Base-by-base conservation (phyloP, 1,284 basidiomycete species). In the Apiotrichum gracile region DNA sequence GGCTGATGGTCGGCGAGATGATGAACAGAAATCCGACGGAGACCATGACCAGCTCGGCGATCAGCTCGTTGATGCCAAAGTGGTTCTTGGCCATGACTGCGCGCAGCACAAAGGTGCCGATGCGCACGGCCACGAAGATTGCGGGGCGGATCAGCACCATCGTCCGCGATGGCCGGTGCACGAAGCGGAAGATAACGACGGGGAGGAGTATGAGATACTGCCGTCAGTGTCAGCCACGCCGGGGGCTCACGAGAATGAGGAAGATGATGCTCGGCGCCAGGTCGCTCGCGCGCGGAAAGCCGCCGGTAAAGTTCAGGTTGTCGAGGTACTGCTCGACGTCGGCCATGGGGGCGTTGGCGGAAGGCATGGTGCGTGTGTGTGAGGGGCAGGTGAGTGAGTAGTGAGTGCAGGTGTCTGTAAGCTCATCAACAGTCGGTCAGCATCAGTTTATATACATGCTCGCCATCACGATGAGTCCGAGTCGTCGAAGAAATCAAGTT, bases 181-280 rank as follows among this genome's bases (percentile, higher is more conserved):
- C 26, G 27, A 60, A 37, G 12, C 68, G 61, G 22, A 26, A 70
- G 17, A 62, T 37, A 24, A 68, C 22, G 16, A 66, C 29, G 0
- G 63, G 64, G n/a, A 57, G 22, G 10, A 48, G 34, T 3, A 60
- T 7, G 14, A 35, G 49, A 45, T 67, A 70, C 66, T 69, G 57
- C 9, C 31, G 10, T 31, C 4, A 31, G 16, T 10, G 35, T 42
- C 16, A 41, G 44, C n/a, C 16, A 12, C 10, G 4, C n/a, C 38
- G 4, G 19, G 17, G 4, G 63, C 67, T 61, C 42, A 67, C 67
- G 19, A 57, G 21, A 19, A 66, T 48, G 19, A 61, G 24, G 16
- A 70, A 70, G 49, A 70, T 38, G 45, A 68, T 66, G 24, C 61
- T 62, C 4, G 68, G 68, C 7, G 65, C 68, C 2, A 70, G 56